These are phyloP conservation scores for Solanum chiquidenum DNA, from an alignment of 257 asterid species.

Conservation along the genomic window DNA sequence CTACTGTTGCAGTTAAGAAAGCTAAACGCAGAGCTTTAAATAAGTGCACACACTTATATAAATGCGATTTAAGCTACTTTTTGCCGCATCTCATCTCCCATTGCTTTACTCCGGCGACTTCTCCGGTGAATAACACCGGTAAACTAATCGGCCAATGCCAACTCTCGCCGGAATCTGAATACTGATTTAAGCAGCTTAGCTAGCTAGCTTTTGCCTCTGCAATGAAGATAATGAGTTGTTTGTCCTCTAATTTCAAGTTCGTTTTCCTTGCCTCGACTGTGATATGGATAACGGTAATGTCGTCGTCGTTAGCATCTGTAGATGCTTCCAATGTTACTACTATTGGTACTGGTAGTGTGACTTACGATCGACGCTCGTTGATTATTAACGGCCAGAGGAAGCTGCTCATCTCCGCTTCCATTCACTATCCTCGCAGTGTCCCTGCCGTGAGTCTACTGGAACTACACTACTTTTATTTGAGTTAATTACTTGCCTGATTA, in stretches of 20 bases:
- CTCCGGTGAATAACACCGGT: neutral
- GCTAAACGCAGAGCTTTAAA: neutral
- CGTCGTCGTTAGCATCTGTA: neutral
- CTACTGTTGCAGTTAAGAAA: neutral
- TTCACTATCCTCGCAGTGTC: constrained; percentile 95
- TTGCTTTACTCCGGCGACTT: neutral
- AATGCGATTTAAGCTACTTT: neutral
- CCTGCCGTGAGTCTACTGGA: constrained; percentile 46
- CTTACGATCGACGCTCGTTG: constrained; percentile 71
- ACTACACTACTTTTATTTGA: neutral
- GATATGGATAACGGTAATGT: neutral
- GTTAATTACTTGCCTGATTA: neutral
- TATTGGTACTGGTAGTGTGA: constrained; percentile 23
- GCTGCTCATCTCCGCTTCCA: constrained; percentile 77
- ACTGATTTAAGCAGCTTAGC: neutral
- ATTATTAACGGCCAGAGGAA: constrained; percentile 76
- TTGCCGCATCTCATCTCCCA: neutral
- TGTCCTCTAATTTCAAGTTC: neutral
- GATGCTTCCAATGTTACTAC: neutral
- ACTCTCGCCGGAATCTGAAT: neutral
- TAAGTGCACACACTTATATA: neutral
- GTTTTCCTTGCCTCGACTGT: neutral
- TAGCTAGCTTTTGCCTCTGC: neutral
- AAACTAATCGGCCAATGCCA: neutral
- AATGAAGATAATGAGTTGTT: neutral